Evolutionary conservation across 495 filamentous ascomycete genomes (phyloP).

Genomic region (Penicillium canescens): DNA sequence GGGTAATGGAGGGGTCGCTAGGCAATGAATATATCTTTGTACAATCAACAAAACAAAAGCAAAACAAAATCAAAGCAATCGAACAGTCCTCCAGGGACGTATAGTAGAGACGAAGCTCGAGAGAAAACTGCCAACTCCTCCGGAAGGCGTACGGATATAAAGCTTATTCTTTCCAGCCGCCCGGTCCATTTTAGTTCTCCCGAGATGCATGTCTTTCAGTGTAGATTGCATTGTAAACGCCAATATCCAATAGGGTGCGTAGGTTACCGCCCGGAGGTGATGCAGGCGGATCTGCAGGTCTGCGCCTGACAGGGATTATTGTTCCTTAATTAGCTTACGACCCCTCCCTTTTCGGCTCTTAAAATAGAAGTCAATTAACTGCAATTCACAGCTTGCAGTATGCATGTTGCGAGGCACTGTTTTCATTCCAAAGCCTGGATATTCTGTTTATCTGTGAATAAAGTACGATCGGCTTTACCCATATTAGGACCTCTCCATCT

Average conservation of each 20-base stretch:
- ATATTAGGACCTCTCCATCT: background rate
- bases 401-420: too few relatives aligned
- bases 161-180: slow-evolving; percentile 15
- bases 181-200: slow-evolving; percentile 4
- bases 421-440: too few relatives aligned
- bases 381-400: background rate
- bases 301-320: slow-evolving; percentile 8
- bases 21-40: slow-evolving; percentile 14
- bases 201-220: slow-evolving; percentile 5
- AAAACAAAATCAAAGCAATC: slow-evolving; percentile 6
- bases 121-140: background rate
- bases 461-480: background rate
- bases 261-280: slow-evolving; percentile 21
- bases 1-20: slow-evolving; percentile 6
- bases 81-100: slow-evolving; percentile 1
- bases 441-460: background rate
- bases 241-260: slow-evolving; percentile 12
- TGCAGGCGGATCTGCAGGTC: slow-evolving; percentile 16
- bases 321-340: slow-evolving; percentile 25
- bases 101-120: background rate
- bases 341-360: slow-evolving; percentile 2
- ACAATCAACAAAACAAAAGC: background rate
- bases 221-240: slow-evolving; percentile 2
- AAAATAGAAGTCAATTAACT: slow-evolving; percentile 32
- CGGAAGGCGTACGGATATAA: slow-evolving; percentile 31